phyloP scores from a whole-genome alignment of 1,284 basidiomycete species.

The Jaminaea rosea region DNA sequence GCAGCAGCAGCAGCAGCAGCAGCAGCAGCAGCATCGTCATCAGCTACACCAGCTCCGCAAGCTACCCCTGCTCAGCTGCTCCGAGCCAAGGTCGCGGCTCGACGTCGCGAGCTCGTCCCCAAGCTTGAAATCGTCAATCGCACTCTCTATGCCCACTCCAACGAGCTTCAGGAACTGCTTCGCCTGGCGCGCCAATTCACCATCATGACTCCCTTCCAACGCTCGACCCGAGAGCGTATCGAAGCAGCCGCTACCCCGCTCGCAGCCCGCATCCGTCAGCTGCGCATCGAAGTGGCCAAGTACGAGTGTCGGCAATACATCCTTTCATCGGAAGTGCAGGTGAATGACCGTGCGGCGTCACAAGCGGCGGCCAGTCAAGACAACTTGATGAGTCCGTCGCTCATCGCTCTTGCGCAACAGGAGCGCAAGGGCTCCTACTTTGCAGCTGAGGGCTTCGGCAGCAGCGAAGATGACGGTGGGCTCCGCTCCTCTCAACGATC shows the following conservation, averaged over 20 bases:
- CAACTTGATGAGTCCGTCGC: too few relatives aligned
- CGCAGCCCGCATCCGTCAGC: conserved; percentile 16
- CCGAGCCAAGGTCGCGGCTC: neutral
- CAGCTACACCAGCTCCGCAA: neutral
- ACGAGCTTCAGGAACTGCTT: conserved; percentile 22
- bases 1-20: neutral
- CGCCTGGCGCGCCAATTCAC: conserved; percentile 34
- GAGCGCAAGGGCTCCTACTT: conserved; percentile 1
- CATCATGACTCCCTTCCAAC: conserved; percentile 36
- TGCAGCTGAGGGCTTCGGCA: neutral
- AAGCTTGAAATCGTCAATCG: conserved; percentile 65
- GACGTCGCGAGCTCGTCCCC: conserved; percentile 19
- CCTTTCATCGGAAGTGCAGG: conserved; percentile 22
- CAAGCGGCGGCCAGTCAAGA: too few relatives aligned
- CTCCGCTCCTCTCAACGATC: too few relatives aligned
- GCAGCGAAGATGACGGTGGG: neutral
- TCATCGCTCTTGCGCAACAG: too few relatives aligned
- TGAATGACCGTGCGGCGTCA: too few relatives aligned
- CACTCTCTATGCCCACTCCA: conserved; percentile 55
- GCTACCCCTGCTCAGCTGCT: neutral
- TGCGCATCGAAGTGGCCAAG: conserved; percentile 29
- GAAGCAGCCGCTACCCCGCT: conserved; percentile 31
- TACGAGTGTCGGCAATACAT: conserved; percentile 20
- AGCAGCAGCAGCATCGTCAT: too few relatives aligned
- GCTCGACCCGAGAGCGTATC: conserved; percentile 35